Evolutionary conservation across 371 early-diverging fungal species (phyloP), one percentile per base, ranked within the genome.

Genomic region (Mortierella sp.): DNA sequence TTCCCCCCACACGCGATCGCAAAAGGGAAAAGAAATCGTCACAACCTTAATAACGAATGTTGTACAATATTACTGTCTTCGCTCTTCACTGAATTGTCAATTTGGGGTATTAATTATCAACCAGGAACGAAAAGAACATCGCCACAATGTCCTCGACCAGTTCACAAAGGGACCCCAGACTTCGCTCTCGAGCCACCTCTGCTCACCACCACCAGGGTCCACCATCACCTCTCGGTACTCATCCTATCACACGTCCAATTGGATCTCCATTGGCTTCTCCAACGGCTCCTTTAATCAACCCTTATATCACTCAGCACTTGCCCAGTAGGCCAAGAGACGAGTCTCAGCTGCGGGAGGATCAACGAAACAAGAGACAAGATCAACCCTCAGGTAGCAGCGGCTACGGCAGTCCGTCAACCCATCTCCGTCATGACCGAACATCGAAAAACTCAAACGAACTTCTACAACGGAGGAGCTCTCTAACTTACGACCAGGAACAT

Each of bases 181-280:
- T 59, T 21, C 59, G 59, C 10, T 59, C 59, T 59, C 59, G 59
- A 33, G 59, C 40, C 33, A 59, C 36, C 59, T 59, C 59, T 0
- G 38, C 11, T 59, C 40, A n/a, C 9, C 59, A 59, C 40, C 40
- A n/a, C 9, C 59, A 59, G 38, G 21, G 21, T 3, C 19, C 36
- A 38, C n/a, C 32, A 36, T 4, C 52, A 21, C 7, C 36, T 36
- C 36, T 36, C 36, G 6, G 7, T 6, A 36, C 36, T 36, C 36
- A 5, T 36, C 36, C 36, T 36, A 36, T 36, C 36, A 36, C 36
- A 36, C 36, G 36, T 3, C 36, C 36, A 36, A 36, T 6, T 36
- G 19, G 2, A 52, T 21, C 52, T 8, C n/a, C 22, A 7, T 7
- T 16, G 10, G 22, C 21, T 3, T 10, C 21, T 21, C 22, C 52